Base-by-base conservation (phyloP, 2,329 filamentous ascomycete genomes). In the Pseudocercospora cruenta region DNA sequence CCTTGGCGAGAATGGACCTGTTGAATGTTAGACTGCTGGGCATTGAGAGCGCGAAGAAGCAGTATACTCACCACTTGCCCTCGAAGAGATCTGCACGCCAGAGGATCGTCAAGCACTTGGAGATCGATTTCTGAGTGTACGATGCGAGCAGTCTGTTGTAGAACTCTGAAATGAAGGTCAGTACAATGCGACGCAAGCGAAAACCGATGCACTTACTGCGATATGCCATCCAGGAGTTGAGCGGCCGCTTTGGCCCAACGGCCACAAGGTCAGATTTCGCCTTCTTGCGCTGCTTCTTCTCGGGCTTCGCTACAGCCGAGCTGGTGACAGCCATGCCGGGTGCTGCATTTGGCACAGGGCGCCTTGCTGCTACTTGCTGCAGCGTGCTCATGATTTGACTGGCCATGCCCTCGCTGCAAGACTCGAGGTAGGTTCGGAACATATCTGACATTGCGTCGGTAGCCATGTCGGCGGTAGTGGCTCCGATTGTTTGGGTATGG, bases 1-100 rank as follows among this genome's bases (percentile, higher is more conserved):
- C 82, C 72, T 85, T 85, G 57, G 84, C 82, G 64, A 87, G 75
- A 66, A 87, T 76, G 26, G 8, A 28, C 33, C 33, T 36, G 33
- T 16, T 2, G 14, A 36, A 36, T 2, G 14, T 36, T 36, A 36
- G 33, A 16, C 33, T 36, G 33, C 33, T 36, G 33, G 2, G 33
- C 33, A 36, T 12, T 2, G 33, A 36, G 14, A 16, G 14, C 33
- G 33, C 33, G 33, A 36, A 36, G 33, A 36, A 36, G 33, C 1
- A 36, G 33, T 36, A 36, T 36, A 36, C 33, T 36, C 33, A 36
- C 60, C n/a, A 49, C 49, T 12, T 43, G 39, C 24, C 51, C 28
- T 55, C n/a, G 60, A 82, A 82, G 55, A 78, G 79, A 68, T 87
- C 85, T 39, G 78, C 75, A 58, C 80, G 75, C 85, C 85, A 87